Evolutionary conservation across 768 basidiomycete species (phyloP).

Genomic region (Rubroboletus satanas): DNA sequence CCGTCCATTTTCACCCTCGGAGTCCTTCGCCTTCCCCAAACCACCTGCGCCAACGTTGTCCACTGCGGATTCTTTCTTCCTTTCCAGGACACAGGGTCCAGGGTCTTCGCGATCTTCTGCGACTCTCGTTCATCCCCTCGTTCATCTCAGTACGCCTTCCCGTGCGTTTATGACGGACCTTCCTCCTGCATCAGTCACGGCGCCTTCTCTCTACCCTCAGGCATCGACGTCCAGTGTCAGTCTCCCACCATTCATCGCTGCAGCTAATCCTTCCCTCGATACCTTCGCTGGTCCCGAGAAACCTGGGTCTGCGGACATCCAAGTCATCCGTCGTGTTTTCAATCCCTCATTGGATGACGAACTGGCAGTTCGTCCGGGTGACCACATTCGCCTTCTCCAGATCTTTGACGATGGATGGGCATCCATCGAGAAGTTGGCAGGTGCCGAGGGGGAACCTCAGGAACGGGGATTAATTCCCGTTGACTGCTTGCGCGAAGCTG

Average conservation of each 20-base stretch:
- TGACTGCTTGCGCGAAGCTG: slow-evolving; percentile 56
- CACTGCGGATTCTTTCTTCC: neutral
- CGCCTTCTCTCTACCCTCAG: slow-evolving; percentile 12
- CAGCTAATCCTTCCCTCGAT: slow-evolving; percentile 19
- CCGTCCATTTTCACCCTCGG: slow-evolving; percentile 62
- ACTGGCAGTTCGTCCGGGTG: slow-evolving; percentile 46
- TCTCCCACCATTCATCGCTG: neutral
- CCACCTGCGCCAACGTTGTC: slow-evolving; percentile 39
- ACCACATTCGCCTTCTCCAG: slow-evolving; percentile 49
- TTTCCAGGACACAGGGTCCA: neutral
- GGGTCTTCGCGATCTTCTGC: slow-evolving; percentile 13
- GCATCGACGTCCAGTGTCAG: neutral
- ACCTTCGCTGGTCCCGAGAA: slow-evolving; percentile 35
- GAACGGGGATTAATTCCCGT: slow-evolving; percentile 59
- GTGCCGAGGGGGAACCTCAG: neutral
- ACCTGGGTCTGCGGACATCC: slow-evolving; percentile 38
- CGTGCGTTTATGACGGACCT: slow-evolving; percentile 13
- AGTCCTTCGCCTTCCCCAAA: slow-evolving; percentile 66
- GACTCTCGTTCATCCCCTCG: slow-evolving; percentile 20
- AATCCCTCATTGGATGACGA: slow-evolving; percentile 56
- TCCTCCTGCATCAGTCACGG: slow-evolving; percentile 10
- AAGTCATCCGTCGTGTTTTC: slow-evolving; percentile 55
- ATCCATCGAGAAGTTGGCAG: slow-evolving; percentile 45
- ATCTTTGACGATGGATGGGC: slow-evolving; percentile 74
- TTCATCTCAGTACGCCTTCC: slow-evolving; percentile 17